Evolutionary conservation across 192 early-diverging fungal species (phyloP), one percentile per base, ranked within the genome.

Genomic region (Glomus cerebriforme): DNA sequence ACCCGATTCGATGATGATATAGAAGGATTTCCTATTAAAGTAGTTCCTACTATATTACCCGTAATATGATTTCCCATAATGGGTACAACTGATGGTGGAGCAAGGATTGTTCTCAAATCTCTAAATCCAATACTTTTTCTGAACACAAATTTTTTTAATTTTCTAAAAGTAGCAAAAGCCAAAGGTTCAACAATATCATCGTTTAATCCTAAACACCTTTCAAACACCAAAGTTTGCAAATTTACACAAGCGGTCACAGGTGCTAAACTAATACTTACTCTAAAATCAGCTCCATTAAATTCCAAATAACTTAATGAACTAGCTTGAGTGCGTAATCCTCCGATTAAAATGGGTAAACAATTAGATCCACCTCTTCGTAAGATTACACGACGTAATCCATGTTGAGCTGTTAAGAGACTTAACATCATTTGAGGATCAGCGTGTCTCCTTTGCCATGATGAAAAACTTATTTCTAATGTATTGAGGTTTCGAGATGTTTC

Each of bases 141-240:
- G 9, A 73, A 73, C 31, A 73, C 71, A 32, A 73, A 54, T 73
- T 73, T 73, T 26, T 73, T 73, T n/a, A 73, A 32, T 29, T 24
- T 39, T 49, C 6, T n/a, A 73, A 73, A 73, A 7, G 71, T 22
- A 13, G 71, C 45, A 32, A 5, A 49, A 29, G 71, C n/a, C 24
- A 73, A 73, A 47, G 71, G 71, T 58, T 47, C 43, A 49, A 73
- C 17, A 15, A 54, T 73, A 54, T 58, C 43, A 59, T 73, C 47
- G 6, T 29, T 37, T 34, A 73, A 73, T 9, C 49, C 49, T 9
- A 58, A 32, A 8, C 71, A 73, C 17, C 31, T 27, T 6, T 73
- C 71, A 31, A 73, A 58, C 27, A 73, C 45, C 7, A 73, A 59
- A 17, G 47, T 29, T 15, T 73, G 31, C 9, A 73, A 32, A 54